Base-by-base conservation (phyloP, 345 rosid species). In the Citrus australasica region DNA sequence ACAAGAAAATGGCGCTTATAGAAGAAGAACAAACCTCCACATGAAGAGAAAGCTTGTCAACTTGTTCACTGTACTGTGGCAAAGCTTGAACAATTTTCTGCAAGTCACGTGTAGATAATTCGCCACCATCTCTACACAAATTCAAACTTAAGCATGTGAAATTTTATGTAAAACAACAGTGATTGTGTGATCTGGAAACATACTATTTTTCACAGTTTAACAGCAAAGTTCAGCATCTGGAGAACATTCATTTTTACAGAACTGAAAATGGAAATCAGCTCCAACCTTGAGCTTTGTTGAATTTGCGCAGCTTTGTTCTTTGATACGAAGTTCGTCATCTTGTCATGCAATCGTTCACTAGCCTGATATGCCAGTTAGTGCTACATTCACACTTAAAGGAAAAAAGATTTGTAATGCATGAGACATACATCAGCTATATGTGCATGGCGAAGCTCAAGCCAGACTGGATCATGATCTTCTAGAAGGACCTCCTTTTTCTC, bases 271-370 rank as follows among this genome's bases (percentile, higher is more conserved):
- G 71, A 73, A n/a, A 65, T 6, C 71, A 53, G 68, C 77, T 66
- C 82, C 58, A 76, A 89, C 89, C 83, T 88, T 76, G 86, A 88
- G 83, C 83, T 86, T 61, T 88, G 86, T 77, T 87, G 89, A 80
- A 93, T 83, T 81, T 95, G 95, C 22, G 99, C 98, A 53, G 99
- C 99, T 86, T 91, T 95, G 88, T 95, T 95, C 92, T 91, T 95
- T 64, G 91, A 85, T 33, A 84, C 84, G 73, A 95, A 92, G 82
- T 82, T 95, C 64, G 94, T 91, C 93, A 95, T 88, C 85, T 91
- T 95, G 71, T 93, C 99, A 76, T 87, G 88, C 88, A 95, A 91
- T 68, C 94, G 86, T 86, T 93, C 99, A 80, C 98, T 95, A 51
- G 99, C 99, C 99, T 95, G 84, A 79, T 74, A 79, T 77, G 67